phyloP scores from a whole-genome alignment of 306 rosid species.

The Corylus americana region DNA sequence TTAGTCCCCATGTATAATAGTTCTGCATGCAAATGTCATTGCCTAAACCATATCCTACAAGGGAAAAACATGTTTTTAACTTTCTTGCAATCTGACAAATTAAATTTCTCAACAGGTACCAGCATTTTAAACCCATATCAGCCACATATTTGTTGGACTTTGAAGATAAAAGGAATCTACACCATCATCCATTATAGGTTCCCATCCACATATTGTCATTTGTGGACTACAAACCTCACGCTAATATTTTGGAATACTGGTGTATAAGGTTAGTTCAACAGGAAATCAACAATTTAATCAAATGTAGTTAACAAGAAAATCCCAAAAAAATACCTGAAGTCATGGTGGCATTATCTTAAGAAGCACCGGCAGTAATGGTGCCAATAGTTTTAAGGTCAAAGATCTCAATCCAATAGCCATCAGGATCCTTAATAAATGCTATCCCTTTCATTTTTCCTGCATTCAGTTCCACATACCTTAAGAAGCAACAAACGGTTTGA shows the following conservation, averaged over 20 bases:
- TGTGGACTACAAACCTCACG: neutral
- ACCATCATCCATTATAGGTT: too few relatives aligned
- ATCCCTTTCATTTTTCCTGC: conserved; percentile 94
- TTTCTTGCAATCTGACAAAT: too few relatives aligned
- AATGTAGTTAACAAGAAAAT: neutral
- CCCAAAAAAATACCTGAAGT: conserved; percentile 33
- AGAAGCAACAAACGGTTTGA: neutral
- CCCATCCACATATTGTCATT: neutral
- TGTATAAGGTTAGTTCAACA: neutral
- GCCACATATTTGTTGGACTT: neutral
- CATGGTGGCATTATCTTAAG: conserved; percentile 34
- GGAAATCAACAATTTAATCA: neutral
- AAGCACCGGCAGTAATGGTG: conserved; percentile 28
- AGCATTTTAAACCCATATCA: too few relatives aligned
- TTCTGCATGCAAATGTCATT: neutral
- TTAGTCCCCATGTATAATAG: neutral
- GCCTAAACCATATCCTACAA: too few relatives aligned
- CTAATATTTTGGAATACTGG: neutral
- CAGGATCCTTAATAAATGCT: conserved; percentile 94
- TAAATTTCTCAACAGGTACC: too few relatives aligned
- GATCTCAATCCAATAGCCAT: conserved; percentile 95
- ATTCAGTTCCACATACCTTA: conserved; percentile 16
- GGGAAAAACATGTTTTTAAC: too few relatives aligned
- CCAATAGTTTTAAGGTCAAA: conserved; percentile 75
- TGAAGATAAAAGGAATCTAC: too few relatives aligned